phyloP scores from a whole-genome alignment of 345 rosid genomes.

The Firmiana major region DNA sequence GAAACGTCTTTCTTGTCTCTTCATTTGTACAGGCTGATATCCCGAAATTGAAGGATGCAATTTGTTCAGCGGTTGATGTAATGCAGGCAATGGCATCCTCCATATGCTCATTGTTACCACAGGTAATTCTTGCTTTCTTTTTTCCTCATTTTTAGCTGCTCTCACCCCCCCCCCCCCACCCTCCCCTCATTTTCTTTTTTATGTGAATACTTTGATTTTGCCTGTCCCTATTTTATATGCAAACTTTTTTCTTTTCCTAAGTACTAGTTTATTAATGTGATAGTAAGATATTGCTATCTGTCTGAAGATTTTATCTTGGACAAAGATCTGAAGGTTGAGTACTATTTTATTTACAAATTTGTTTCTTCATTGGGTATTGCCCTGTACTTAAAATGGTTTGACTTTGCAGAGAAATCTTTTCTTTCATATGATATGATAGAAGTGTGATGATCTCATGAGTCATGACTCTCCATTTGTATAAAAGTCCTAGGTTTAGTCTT shows the following conservation, averaged over 20 bases:
- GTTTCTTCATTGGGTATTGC: not conserved
- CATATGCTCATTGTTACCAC: constrained; percentile 52
- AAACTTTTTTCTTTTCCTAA: not conserved
- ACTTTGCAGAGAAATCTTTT: not conserved
- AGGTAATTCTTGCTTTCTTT: constrained; percentile 39
- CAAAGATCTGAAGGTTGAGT: not conserved
- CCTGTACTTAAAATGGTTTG: not conserved
- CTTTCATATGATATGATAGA: not conserved
- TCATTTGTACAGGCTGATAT: constrained; percentile 58
- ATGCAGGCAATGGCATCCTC: constrained; percentile 91
- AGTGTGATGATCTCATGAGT: not conserved
- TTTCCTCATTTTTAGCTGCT: not conserved
- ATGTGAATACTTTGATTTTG: not conserved
- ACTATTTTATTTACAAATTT: not conserved
- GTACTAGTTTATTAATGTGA: not conserved
- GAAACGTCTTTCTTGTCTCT: not conserved
- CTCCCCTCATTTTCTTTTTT: too few relatives aligned
- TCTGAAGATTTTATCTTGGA: not conserved
- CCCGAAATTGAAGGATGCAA: constrained; percentile 67
- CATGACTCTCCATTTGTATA: not conserved
- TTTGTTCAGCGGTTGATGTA: constrained; percentile 82
- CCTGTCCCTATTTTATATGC: not conserved
- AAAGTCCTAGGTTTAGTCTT: not conserved
- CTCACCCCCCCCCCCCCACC: not conserved
- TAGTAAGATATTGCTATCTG: not conserved